Base-by-base conservation (phyloP, 2,329 filamentous ascomycete genomes). In the Aspergillus niger region DNA sequence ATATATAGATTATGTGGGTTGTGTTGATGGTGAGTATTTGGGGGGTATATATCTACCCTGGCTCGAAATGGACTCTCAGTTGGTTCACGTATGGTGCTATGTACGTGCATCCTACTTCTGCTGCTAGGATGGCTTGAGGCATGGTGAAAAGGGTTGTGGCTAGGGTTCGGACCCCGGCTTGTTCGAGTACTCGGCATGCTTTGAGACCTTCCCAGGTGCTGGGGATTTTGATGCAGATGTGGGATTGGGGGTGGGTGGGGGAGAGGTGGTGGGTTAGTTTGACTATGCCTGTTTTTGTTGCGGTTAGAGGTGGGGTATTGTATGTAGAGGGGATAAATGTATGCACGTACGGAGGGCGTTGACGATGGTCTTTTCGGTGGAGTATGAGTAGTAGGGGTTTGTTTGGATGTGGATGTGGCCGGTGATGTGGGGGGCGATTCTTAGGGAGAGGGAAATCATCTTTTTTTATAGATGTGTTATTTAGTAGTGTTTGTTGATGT, bases 71-170 rank as follows among this genome's bases (percentile, higher is more conserved):
- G 5, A 87, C 86, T 63, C 82, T 83, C 43, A 89, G 75, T 64
- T 89, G 86, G 67, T 89, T 88, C 30, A 89, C 84, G 63, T 88
- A 81, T 0, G 87, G 87, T 0, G 86, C 85, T 47, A 89, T 84
- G 66, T 88, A 89, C 0, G 81, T 81, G 65, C 86, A 89, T 3
- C 81, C 79, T 0, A 81, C 83, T 53, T 86, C 82, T 1, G 80
- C 82, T 0, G 87, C 86, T 1, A 88, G 75, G 1, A 79, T 78
- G 0, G 85, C 86, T 69, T 89, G 87, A 43, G 84, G 79, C 66
- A 88, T 79, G 47, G 82, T 84, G 67, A 89, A 89, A 51, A 90
- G 76, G 2, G 85, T 87, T 0, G 87, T 89, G 0, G 85, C 85
- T 2, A 89, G 75, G 0, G 86, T 88, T 1, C 79, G 75, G n/a